These are phyloP conservation scores for Trametes elegans DNA, from an alignment of 768 basidiomycete genomes.

Conservation along the genomic window DNA sequence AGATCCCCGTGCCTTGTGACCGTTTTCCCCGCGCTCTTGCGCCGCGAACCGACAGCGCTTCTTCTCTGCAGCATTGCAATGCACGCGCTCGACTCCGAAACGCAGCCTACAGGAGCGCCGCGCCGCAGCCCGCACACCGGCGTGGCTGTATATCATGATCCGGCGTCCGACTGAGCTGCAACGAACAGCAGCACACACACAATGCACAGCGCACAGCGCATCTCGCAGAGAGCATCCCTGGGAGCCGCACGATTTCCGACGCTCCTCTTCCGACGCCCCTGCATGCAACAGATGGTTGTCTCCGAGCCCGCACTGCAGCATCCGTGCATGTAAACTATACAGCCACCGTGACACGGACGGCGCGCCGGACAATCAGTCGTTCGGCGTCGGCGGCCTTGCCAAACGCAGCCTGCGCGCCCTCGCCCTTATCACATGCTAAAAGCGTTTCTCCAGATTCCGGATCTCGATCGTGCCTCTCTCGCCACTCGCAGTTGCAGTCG, in stretches of 20 bases:
- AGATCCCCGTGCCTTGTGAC: conserved; percentile 9
- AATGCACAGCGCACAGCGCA: too few relatives aligned
- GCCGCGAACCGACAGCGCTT: neutral
- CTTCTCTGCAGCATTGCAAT: conserved; percentile 2
- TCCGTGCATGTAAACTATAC: neutral
- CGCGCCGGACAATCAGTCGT: neutral
- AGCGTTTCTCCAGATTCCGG: neutral
- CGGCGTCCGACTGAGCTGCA: too few relatives aligned
- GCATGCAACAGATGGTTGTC: too few relatives aligned
- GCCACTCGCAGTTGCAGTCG: too few relatives aligned
- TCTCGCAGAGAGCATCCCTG: too few relatives aligned
- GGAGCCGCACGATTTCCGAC: too few relatives aligned
- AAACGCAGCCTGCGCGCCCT: neutral
- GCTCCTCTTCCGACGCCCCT: too few relatives aligned
- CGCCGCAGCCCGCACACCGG: neutral
- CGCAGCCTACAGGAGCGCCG: too few relatives aligned
- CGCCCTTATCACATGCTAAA: conserved; percentile 7
- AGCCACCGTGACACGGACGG: neutral
- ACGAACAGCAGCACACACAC: too few relatives aligned
- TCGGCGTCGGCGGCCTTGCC: neutral
- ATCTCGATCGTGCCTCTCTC: too few relatives aligned
- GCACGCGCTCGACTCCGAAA: too few relatives aligned
- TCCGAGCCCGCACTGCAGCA: neutral
- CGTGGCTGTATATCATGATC: neutral
- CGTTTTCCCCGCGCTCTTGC: neutral